Conservation (phyloP, 805 yeast species). For the Starmerella floricola region DNA sequence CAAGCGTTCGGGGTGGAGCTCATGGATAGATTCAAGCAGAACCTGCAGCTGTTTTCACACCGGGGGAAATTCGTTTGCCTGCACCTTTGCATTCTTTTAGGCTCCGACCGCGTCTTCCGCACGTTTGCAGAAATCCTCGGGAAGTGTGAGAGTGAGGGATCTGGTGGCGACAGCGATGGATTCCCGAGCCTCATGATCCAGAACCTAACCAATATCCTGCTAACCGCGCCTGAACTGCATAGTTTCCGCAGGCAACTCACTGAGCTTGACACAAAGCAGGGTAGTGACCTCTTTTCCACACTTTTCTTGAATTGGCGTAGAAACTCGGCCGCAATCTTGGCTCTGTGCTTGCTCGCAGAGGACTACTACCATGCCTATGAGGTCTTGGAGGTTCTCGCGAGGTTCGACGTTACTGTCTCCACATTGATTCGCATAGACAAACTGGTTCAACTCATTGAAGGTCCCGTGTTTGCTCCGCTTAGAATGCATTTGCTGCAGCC, state of each 20-base stretch:
- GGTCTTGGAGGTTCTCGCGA: constrained; percentile 70
- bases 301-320: constrained; percentile 86
- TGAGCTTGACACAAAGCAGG: constrained; percentile 46
- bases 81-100: constrained; percentile 67
- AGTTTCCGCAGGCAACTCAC: constrained; percentile 57
- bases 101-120: constrained; percentile 72
- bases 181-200: constrained; percentile 76
- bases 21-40: constrained; percentile 55
- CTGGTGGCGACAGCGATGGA: constrained; percentile 35
- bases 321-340: constrained; percentile 76
- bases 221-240: constrained; percentile 73
- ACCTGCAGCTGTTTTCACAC: constrained; percentile 50
- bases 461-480: constrained; percentile 80
- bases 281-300: constrained; percentile 56
- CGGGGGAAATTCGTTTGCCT: constrained; percentile 76
- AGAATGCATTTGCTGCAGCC: constrained; percentile 86
- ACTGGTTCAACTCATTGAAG: constrained; percentile 77
- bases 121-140: constrained; percentile 61
- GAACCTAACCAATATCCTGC: constrained; percentile 69
- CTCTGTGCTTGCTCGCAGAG: constrained; percentile 74
- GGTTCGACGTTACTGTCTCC: constrained; percentile 67
- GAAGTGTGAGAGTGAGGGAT: not conserved
- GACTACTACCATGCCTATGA: constrained; percentile 77
- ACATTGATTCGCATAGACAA: constrained; percentile 78
- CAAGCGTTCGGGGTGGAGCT: constrained; percentile 62